phyloP scores from a whole-genome alignment of 768 basidiomycete species.

The Leucocoprinus sp. region DNA sequence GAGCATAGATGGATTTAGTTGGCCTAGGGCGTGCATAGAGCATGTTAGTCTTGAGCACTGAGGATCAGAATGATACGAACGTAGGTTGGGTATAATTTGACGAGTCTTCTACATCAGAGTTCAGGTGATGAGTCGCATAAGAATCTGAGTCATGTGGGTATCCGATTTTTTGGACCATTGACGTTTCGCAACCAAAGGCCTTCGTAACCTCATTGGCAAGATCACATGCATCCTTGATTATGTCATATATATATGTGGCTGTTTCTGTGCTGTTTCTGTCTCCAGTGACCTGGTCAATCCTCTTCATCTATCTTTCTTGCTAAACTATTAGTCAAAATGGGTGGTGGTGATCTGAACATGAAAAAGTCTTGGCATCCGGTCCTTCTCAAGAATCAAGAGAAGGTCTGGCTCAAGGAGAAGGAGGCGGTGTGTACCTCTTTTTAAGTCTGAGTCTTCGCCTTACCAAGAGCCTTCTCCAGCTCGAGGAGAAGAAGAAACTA shows the following conservation, averaged over 20 bases:
- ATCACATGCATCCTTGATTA: conserved; percentile 4
- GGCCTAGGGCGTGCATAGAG: conserved; percentile 34
- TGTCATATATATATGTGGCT: neutral
- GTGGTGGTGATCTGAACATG: conserved; percentile 98
- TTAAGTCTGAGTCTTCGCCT: neutral
- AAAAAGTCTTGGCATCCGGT: conserved; percentile 99
- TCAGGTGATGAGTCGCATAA: conserved; percentile 28
- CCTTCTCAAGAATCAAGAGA: conserved; percentile 96
- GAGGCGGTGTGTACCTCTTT: conserved; percentile 59
- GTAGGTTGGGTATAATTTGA: conserved; percentile 15
- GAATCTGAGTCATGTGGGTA: conserved; percentile 27
- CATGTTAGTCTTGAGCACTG: conserved; percentile 12
- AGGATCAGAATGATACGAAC: conserved; percentile 19
- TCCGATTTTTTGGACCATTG: conserved; percentile 29
- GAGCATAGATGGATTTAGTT: conserved; percentile 75
- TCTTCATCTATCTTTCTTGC: conserved; percentile 3
- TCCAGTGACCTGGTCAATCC: neutral
- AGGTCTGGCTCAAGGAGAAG: conserved; percentile 99
- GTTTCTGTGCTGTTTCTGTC: neutral
- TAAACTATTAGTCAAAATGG: conserved; percentile 61
- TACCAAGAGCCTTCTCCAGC: conserved; percentile 35
- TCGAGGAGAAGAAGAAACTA: conserved; percentile 98
- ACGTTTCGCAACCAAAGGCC: conserved; percentile 5
- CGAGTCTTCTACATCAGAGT: conserved; percentile 13
- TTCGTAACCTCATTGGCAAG: conserved; percentile 1